Conservation (phyloP, 2,329 filamentous ascomycete genomes). For the Orbilia quercus region DNA sequence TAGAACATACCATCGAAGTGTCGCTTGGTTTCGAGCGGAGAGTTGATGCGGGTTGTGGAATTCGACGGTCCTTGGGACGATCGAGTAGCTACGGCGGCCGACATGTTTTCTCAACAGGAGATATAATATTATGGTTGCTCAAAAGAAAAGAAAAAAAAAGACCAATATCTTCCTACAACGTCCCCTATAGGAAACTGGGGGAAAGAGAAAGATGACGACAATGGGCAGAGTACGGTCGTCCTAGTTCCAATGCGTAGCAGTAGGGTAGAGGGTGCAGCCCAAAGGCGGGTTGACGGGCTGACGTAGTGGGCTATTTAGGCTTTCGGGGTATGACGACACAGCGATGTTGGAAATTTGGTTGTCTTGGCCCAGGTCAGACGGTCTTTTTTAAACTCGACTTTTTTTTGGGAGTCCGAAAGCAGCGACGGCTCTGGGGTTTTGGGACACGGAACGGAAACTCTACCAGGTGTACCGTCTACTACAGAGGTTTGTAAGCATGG, state of each 20-base stretch:
- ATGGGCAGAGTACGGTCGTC: constrained; percentile 24
- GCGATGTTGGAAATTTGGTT: constrained; percentile 29
- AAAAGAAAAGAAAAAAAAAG: background rate
- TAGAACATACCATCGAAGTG: constrained; percentile 59
- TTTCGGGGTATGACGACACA: constrained; percentile 53
- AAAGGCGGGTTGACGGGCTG: constrained; percentile 16
- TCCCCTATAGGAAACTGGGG: constrained; percentile 53
- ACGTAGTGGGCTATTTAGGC: constrained; percentile 33
- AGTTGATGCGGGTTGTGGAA: constrained; percentile 60
- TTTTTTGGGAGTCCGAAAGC: constrained; percentile 40
- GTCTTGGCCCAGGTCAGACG: constrained; percentile 44
- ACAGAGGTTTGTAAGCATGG: constrained; percentile 52
- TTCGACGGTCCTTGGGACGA: constrained; percentile 58
- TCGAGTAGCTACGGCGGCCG: constrained; percentile 60
- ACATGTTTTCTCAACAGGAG: constrained; percentile 59
- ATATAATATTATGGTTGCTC: constrained; percentile 56
- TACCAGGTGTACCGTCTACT: constrained; percentile 40
- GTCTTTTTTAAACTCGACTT: constrained; percentile 48
- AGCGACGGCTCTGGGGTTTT: constrained; percentile 29
- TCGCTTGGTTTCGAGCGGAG: constrained; percentile 60
- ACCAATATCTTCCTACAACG: constrained; percentile 57
- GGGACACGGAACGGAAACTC: constrained; percentile 43
- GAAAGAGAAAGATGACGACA: constrained; percentile 52
- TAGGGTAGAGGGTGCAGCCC: constrained; percentile 9
- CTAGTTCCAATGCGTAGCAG: constrained; percentile 48